phyloP scores from a whole-genome alignment of 192 early-diverging fungal genomes.

The Coemansia sp. region DNA sequence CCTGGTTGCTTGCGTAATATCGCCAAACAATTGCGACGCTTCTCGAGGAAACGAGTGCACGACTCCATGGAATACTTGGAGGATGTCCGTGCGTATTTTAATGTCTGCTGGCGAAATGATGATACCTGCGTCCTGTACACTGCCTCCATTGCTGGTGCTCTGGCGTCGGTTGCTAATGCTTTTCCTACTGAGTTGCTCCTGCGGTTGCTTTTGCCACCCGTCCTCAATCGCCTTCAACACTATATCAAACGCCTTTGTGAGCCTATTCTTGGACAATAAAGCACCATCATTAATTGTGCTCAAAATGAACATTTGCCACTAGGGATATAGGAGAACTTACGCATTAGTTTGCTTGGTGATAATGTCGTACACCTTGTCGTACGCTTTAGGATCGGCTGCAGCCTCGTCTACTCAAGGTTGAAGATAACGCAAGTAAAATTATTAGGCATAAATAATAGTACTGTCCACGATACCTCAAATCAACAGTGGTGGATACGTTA shows the following conservation, averaged over 20 bases:
- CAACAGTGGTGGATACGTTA: background rate
- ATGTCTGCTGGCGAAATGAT: background rate
- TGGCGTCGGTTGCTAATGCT: background rate
- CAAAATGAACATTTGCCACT: background rate
- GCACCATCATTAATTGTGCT: background rate
- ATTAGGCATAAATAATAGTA: background rate
- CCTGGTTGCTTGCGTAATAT: conserved; percentile 2
- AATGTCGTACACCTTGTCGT: conserved; percentile 18
- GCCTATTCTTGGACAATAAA: conserved; percentile 6
- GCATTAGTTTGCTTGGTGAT: conserved; percentile 6
- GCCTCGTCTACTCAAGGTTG: conserved; percentile 11
- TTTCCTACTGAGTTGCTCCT: background rate
- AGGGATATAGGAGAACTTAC: background rate
- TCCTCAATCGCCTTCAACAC: conserved; percentile 15
- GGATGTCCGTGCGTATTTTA: conserved; percentile 9
- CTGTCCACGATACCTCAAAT: background rate
- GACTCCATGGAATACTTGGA: conserved; percentile 21
- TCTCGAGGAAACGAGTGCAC: conserved; percentile 27
- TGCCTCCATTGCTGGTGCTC: background rate
- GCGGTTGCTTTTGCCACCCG: conserved; percentile 8
- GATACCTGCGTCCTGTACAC: background rate
- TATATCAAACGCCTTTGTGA: conserved; percentile 6
- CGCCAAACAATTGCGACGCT: conserved; percentile 1
- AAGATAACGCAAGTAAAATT: background rate
- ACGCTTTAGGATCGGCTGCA: background rate